phyloP scores from a whole-genome alignment of 352 stramenopile species.

The Aphanomyces cochlioides region DNA sequence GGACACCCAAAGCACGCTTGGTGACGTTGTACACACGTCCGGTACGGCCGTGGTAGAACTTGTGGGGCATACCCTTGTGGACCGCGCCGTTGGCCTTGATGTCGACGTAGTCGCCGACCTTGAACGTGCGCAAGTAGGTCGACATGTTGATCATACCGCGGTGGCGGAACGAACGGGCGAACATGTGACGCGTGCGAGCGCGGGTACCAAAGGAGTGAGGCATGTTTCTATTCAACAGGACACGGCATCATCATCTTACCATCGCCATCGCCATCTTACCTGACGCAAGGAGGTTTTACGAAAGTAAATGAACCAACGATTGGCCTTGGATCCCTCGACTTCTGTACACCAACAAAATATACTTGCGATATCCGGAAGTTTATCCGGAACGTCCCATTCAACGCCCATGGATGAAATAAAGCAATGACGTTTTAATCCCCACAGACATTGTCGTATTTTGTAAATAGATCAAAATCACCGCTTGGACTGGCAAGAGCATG shows the following conservation, averaged over 20 bases:
- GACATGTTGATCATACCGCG: conserved; percentile 95
- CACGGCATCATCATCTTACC: not conserved
- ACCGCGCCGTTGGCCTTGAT: conserved; percentile 99
- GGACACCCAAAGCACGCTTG: conserved; percentile 97
- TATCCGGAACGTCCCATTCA: not conserved
- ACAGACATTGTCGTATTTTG: no score
- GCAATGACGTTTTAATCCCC: no score
- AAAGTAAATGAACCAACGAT: conserved; percentile 32
- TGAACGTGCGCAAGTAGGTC: conserved; percentile 98
- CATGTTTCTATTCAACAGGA: conserved; percentile 64
- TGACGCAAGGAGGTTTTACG: conserved; percentile 33
- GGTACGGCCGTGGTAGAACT: conserved; percentile 99
- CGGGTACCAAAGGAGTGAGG: conserved; percentile 99
- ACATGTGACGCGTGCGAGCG: conserved; percentile 99
- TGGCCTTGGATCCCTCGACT: conserved; percentile 25
- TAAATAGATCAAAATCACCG: no score
- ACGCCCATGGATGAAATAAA: no score
- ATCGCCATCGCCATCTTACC: conserved; percentile 19
- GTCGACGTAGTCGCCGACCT: conserved; percentile 99
- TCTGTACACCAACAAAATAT: conserved; percentile 29
- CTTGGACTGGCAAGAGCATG: no score
- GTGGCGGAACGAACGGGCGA: conserved; percentile 97
- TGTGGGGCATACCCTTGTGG: conserved; percentile 99
- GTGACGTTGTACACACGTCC: conserved; percentile 99
- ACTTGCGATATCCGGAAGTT: not conserved